phyloP scores from a whole-genome alignment of 805 yeast species.

The Teunomyces funiuensis region DNA sequence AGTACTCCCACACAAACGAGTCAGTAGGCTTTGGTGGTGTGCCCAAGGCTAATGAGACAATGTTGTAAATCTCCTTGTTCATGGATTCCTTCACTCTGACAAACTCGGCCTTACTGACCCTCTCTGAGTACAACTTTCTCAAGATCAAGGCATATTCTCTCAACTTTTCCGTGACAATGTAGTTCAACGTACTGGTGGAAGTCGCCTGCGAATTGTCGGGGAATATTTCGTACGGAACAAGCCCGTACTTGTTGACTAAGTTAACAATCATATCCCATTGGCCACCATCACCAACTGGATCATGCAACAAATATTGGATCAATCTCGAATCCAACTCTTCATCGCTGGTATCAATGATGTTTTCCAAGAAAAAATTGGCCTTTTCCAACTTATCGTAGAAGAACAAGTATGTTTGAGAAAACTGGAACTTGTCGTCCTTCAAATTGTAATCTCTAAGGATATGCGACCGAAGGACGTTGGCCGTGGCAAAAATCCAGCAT shows the following conservation, averaged over 20 bases:
- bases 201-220: conserved; percentile 67
- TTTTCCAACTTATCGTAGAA: conserved; percentile 87
- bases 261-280: conserved; percentile 84
- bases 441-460: conserved; percentile 63
- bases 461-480: conserved; percentile 66
- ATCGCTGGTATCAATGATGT: conserved; percentile 65
- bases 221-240: conserved; percentile 72
- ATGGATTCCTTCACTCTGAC: conserved; percentile 33
- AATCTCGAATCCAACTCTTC: conserved; percentile 69
- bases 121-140: conserved; percentile 49
- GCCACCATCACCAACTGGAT: conserved; percentile 82
- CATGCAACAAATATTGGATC: conserved; percentile 60
- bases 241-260: conserved; percentile 75
- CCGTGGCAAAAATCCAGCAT: conserved; percentile 87
- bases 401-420: conserved; percentile 77
- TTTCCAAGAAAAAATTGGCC: conserved; percentile 77
- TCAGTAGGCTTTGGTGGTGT: conserved; percentile 75
- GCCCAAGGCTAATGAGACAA: conserved; percentile 69
- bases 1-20: conserved; percentile 69
- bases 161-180: conserved; percentile 63
- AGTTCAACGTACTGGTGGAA: conserved; percentile 58
- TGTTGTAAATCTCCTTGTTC: conserved; percentile 63
- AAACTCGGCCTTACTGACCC: conserved; percentile 40
- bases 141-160: conserved; percentile 76
- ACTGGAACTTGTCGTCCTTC: conserved; percentile 53